A percentile compares a stretch with the other conserved stretches of the same genome.
Evolutionary conservation across 108 stramenopile genomes (phyloP).

Genomic region (Stephanodiscus minutulus): DNA sequence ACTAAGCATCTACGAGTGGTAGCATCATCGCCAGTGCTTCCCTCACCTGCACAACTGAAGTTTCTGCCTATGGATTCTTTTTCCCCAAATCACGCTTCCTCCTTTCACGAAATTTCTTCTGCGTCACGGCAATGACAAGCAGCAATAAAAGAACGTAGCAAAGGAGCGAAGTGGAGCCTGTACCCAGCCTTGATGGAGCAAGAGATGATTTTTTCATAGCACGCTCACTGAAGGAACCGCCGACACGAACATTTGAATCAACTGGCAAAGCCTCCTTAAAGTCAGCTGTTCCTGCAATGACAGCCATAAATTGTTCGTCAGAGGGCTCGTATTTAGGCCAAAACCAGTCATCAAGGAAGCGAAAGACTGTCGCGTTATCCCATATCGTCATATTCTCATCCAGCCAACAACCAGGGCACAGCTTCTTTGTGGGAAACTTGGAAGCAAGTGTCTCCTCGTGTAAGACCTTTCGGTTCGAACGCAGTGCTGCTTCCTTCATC

Average conservation of each 20-base stretch:
- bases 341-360: constrained; percentile 38
- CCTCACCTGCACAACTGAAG: constrained; percentile 8
- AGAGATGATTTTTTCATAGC: not conserved
- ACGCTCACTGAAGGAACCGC: not conserved
- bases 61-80: too few relatives aligned
- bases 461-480: constrained; percentile 36
- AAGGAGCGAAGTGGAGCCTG: not conserved
- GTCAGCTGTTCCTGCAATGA: constrained; percentile 17
- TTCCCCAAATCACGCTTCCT: constrained; percentile 15
- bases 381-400: constrained; percentile 31
- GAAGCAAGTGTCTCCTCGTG: constrained; percentile 28
- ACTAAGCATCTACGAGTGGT: too few relatives aligned
- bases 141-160: not conserved
- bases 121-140: not conserved
- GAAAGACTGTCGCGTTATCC: constrained; percentile 25
- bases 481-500: constrained; percentile 41
- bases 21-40: too few relatives aligned
- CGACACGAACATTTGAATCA: not conserved
- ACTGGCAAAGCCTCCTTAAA: constrained; percentile 1
- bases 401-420: constrained; percentile 45
- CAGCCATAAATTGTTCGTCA: constrained; percentile 21
- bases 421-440: constrained; percentile 36
- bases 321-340: constrained; percentile 27
- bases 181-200: not conserved
- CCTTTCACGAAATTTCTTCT: constrained; percentile 1